Base-by-base conservation (phyloP, 306 rosid genomes). In the Comarum palustre region DNA sequence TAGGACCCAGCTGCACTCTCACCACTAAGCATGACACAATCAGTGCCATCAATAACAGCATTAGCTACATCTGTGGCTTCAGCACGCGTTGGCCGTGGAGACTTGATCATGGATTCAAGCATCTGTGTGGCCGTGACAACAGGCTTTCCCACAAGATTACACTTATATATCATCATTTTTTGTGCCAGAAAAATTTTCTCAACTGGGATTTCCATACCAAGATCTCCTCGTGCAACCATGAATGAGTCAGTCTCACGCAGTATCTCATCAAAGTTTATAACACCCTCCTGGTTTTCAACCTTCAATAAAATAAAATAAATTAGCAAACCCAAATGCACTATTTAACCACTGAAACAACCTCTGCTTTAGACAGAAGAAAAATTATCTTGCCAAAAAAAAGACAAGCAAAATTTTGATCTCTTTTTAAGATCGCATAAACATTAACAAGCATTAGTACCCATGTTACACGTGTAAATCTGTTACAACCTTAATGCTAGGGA, bases 201-300 rank as follows among this genome's bases (percentile, higher is more conserved):
- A 19, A 93, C 98, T 27, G 98, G 98, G 58, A 93, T 93, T 82
- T 93, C 98, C 98, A 93, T 93, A 86, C 96, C 98, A 66, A 93
- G 96, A 83, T 93, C 98, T 62, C 98, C 98, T 75, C 98, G 96
- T 17, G 98, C 98, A 82, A 93, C 96, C 98, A 93, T 93, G 87
- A 88, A 93, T 47, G 98, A 89, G 81, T 90, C 98, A 58, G 98
- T 93, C 88, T 93, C 98, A 2, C 91, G 96, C 85, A 93, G 84
- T 62, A 93, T 93, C 75, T 90, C 98, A 75, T 93, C 98, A 83
- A 93, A 93, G 84, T 93, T 93, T 84, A 93, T 51, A 65, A 90
- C 98, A 69, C 98, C 98, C 85, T 93, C 98, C 86, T 93, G 96
- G 77, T 93, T 93, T 87, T 93, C 98, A 84, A 93, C 96, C 98